Percentiles rank a stretch among this genome's conserved stretches.
These are phyloP conservation scores for Fusarium heterosporum DNA, from an alignment of 2,329 filamentous ascomycete genomes.

Conservation along the genomic window DNA sequence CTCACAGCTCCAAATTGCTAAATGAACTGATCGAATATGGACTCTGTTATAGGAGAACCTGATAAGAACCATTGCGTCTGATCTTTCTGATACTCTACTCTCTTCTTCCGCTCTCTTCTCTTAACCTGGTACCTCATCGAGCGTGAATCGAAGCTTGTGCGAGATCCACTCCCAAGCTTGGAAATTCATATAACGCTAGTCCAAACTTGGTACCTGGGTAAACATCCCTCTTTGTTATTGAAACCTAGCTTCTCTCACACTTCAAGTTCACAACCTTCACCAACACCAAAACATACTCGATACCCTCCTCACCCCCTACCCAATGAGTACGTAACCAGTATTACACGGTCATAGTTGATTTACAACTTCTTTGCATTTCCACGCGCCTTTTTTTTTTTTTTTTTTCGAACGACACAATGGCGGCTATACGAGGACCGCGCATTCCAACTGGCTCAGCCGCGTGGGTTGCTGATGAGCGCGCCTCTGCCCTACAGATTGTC, in stretches of 20 bases:
- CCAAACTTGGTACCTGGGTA: slow-evolving; percentile 9
- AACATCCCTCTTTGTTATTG: slow-evolving; percentile 40
- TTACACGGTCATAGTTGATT: slow-evolving; percentile 33
- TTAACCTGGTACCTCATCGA: slow-evolving; percentile 21
- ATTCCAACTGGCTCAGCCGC: slow-evolving; percentile 80
- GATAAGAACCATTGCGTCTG: too few relatives aligned
- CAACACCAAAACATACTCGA: slow-evolving; percentile 28
- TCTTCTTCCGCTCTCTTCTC: slow-evolving; percentile 6
- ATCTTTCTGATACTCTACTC: too few relatives aligned
- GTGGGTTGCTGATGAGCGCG: slow-evolving; percentile 89
- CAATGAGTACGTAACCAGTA: slow-evolving; percentile 43
- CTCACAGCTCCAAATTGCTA: background rate
- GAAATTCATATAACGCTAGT: slow-evolving; percentile 17
- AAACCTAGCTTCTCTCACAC: slow-evolving; percentile 33
- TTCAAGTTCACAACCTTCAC: slow-evolving; percentile 39
- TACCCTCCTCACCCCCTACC: slow-evolving; percentile 19
- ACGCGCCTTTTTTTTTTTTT: slow-evolving; percentile 20
- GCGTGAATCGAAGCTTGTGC: slow-evolving; percentile 27
- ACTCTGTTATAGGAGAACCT: too few relatives aligned
- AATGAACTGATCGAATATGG: background rate
- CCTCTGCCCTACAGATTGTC: slow-evolving; percentile 79
- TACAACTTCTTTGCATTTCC: slow-evolving; percentile 9
- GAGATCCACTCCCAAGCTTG: slow-evolving; percentile 26
- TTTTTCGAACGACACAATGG: slow-evolving; percentile 49
- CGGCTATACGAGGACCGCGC: slow-evolving; percentile 67